Conservation (phyloP, 805 yeast species). For the Cyberlindnera suaveolens region DNA sequence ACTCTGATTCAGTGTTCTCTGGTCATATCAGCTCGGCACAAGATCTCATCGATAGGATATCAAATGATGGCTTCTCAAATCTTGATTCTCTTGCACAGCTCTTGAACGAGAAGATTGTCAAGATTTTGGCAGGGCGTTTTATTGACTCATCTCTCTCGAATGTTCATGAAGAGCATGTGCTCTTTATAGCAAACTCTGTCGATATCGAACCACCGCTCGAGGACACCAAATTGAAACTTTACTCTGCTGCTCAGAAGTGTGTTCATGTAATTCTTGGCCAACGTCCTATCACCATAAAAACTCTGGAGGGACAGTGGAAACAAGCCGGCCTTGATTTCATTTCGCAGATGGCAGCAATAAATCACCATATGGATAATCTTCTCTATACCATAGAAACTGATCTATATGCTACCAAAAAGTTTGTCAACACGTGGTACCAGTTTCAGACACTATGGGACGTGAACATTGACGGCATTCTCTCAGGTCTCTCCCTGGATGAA, state of each 20-base stretch:
- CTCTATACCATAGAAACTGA: conserved; percentile 28
- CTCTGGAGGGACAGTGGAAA: conserved; percentile 7
- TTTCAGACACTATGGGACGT: conserved; percentile 59
- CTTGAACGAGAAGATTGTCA: conserved; percentile 29
- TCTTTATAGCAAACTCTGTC: conserved; percentile 32
- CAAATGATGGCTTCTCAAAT: conserved; percentile 32
- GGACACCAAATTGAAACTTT: conserved; percentile 27
- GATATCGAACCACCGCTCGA: conserved; percentile 36
- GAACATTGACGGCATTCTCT: conserved; percentile 34
- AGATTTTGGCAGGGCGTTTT: conserved; percentile 26
- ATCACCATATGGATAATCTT: conserved; percentile 16
- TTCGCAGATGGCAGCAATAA: conserved; percentile 1
- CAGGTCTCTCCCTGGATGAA: conserved; percentile 26
- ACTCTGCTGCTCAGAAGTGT: conserved; percentile 22
- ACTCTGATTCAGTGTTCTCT: conserved; percentile 14
- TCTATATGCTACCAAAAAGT: conserved; percentile 26
- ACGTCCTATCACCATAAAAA: conserved; percentile 15
- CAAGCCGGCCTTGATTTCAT: conserved; percentile 4
- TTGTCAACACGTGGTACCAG: conserved; percentile 45
- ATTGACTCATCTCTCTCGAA: not conserved
- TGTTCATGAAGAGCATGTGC: conserved; percentile 24
- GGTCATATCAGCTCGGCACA: conserved; percentile 28
- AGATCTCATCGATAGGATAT: conserved; percentile 27
- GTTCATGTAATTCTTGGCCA: conserved; percentile 23
- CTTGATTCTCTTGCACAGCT: conserved; percentile 25